These are phyloP conservation scores for Dothistroma septosporum DNA, from an alignment of 2,329 filamentous ascomycete species.

Conservation along the genomic window DNA sequence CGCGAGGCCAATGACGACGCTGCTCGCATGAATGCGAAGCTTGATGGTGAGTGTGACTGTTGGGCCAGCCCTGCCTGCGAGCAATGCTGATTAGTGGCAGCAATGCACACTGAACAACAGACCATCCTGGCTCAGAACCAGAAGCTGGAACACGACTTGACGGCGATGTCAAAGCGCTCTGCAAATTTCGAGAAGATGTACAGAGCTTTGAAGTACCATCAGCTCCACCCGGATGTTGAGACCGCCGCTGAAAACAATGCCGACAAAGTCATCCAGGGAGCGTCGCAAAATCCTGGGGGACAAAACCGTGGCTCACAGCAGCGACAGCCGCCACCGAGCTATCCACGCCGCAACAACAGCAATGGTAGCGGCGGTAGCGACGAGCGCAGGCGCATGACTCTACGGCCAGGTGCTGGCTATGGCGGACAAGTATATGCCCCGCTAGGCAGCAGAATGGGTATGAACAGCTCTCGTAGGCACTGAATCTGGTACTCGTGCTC, in stretches of 20 bases:
- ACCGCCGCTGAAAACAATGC: slow-evolving; percentile 53
- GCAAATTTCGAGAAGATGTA: slow-evolving; percentile 35
- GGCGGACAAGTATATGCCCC: slow-evolving; percentile 8
- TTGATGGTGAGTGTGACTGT: slow-evolving; percentile 50
- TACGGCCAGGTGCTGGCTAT: background rate
- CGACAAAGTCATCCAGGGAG: slow-evolving; percentile 42
- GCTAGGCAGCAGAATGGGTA: slow-evolving; percentile 17
- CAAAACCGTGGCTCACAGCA: slow-evolving; percentile 6
- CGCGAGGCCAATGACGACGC: slow-evolving; percentile 73
- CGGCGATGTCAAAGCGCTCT: slow-evolving; percentile 11
- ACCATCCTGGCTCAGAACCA: slow-evolving; percentile 7
- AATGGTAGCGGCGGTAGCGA: slow-evolving; percentile 21
- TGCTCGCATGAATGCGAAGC: slow-evolving; percentile 58
- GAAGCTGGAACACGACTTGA: slow-evolving; percentile 8
- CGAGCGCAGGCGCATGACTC: slow-evolving; percentile 8
- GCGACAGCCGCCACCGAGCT: background rate
- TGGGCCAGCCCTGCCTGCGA: background rate
- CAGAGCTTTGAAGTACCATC: slow-evolving; percentile 53
- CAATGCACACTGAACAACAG: slow-evolving; percentile 10
- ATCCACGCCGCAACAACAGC: slow-evolving; percentile 9
- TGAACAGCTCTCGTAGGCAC: slow-evolving; percentile 19
- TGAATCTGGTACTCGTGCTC: background rate
- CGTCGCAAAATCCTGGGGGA: slow-evolving; percentile 1
- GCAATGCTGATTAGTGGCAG: slow-evolving; percentile 5
- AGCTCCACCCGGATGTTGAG: slow-evolving; percentile 53